These are phyloP conservation scores for Cinnamomum micranthum DNA, from an alignment of 164 flowering plant species.

Conservation along the genomic window DNA sequence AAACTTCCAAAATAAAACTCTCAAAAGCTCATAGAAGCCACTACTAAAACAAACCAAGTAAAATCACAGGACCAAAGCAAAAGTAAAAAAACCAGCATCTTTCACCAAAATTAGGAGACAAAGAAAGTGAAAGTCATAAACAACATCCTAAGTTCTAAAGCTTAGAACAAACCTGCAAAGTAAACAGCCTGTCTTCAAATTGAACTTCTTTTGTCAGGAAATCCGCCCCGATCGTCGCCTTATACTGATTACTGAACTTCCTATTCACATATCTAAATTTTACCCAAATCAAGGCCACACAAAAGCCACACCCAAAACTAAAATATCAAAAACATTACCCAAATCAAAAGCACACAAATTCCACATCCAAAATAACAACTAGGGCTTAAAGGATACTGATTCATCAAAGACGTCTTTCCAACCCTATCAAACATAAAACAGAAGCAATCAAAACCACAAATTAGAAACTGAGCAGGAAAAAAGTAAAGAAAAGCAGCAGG, in stretches of 20 bases:
- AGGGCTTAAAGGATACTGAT: conserved; percentile 53
- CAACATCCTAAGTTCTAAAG: neutral
- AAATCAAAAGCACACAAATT: neutral
- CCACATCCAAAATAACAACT: neutral
- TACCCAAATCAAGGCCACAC: neutral
- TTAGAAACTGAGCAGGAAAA: neutral
- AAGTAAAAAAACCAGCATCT: no score
- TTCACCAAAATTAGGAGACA: neutral
- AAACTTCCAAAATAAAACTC: no score
- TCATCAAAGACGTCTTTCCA: conserved; percentile 88
- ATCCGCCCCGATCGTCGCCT: conserved; percentile 89
- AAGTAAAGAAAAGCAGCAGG: neutral
- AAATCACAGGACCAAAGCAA: no score
- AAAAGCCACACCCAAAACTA: neutral
- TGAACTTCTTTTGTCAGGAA: conserved; percentile 87
- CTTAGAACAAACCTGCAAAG: conserved; percentile 56
- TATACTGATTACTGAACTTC: conserved; percentile 86
- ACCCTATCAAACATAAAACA: conserved; percentile 41
- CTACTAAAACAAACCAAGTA: neutral
- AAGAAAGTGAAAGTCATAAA: neutral
- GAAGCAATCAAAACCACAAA: neutral
- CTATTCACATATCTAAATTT: conserved; percentile 66
- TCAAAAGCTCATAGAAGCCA: neutral
- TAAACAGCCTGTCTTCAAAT: conserved; percentile 77
- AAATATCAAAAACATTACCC: neutral